phyloP scores from a whole-genome alignment of 2,329 filamentous ascomycete genomes.

The Lachnellula hyalina region DNA sequence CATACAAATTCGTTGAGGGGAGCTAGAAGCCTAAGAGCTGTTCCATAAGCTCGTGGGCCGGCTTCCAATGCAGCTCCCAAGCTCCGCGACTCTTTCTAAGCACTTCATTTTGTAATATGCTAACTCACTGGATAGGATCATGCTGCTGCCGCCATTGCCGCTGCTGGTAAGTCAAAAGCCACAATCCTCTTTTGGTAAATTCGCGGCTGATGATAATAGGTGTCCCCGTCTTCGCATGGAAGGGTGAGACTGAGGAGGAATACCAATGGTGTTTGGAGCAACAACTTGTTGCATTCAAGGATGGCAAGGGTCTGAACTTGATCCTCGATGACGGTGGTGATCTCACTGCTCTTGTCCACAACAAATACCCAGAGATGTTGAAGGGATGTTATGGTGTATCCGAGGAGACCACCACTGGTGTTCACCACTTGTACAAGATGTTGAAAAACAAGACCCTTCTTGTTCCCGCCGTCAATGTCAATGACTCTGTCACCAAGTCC shows the following conservation, averaged over 20 bases:
- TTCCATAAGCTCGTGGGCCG: not conserved
- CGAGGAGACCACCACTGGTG: slow-evolving; percentile 99
- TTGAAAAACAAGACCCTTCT: slow-evolving; percentile 85
- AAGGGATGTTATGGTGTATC: slow-evolving; percentile 98
- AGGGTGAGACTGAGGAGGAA: slow-evolving; percentile 94
- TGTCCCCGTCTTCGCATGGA: slow-evolving; percentile 77
- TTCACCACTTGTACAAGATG: slow-evolving; percentile 99
- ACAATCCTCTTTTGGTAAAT: not conserved
- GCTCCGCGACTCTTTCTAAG: too few relatives aligned
- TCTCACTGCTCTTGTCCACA: slow-evolving; percentile 91
- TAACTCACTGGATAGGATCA: slow-evolving; percentile 54
- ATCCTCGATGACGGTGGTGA: slow-evolving; percentile 99
- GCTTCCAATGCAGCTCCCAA: slow-evolving; percentile 54
- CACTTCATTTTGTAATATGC: not conserved
- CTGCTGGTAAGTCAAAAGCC: slow-evolving; percentile 34
- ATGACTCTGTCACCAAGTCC: slow-evolving; percentile 99
- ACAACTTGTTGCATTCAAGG: slow-evolving; percentile 95
- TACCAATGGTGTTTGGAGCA: slow-evolving; percentile 99
- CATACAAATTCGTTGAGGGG: too few relatives aligned
- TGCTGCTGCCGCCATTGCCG: slow-evolving; percentile 94
- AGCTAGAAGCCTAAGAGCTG: slow-evolving; percentile 46
- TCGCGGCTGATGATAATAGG: slow-evolving; percentile 40
- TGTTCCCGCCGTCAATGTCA: slow-evolving; percentile 97
- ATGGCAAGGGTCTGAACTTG: slow-evolving; percentile 92
- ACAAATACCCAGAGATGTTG: slow-evolving; percentile 97